Conservation (phyloP, 768 basidiomycete genomes). For the Mrakia gelida region DNA sequence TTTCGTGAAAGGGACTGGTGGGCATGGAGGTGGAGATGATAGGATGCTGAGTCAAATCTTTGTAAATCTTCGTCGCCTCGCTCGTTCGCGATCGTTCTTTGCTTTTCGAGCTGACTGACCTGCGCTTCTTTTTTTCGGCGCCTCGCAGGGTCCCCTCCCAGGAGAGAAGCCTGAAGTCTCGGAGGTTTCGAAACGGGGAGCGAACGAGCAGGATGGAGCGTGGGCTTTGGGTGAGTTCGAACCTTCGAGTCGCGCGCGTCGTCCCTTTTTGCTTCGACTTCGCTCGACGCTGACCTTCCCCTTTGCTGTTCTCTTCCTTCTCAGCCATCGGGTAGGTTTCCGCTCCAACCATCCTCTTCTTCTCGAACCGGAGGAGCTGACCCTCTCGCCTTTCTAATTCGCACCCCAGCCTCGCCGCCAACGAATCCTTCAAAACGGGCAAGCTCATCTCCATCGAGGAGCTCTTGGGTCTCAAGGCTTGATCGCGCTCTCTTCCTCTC, state of each 20-base stretch:
- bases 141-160: constrained; percentile 46
- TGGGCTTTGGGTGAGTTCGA: constrained; percentile 19
- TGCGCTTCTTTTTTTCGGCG: too few species aligned
- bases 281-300: not conserved
- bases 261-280: not conserved
- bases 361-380: too few species aligned
- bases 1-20: constrained; percentile 48
- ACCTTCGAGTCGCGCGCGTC: too few species aligned
- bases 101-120: not conserved
- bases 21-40: constrained; percentile 53
- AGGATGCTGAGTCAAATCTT: constrained; percentile 53
- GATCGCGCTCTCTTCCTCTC: too few species aligned
- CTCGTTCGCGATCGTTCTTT: too few species aligned
- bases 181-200: constrained; percentile 51
- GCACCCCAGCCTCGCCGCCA: constrained; percentile 48
- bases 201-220: constrained; percentile 51
- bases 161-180: constrained; percentile 48
- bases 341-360: too few species aligned
- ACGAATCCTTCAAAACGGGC: constrained; percentile 52
- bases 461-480: constrained; percentile 29
- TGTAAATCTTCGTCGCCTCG: not conserved
- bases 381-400: too few species aligned
- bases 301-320: constrained; percentile 49
- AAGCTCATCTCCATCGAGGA: constrained; percentile 48
- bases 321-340: too few species aligned